phyloP scores from a whole-genome alignment of 768 basidiomycete species.

The Pleurotus ostreatus region DNA sequence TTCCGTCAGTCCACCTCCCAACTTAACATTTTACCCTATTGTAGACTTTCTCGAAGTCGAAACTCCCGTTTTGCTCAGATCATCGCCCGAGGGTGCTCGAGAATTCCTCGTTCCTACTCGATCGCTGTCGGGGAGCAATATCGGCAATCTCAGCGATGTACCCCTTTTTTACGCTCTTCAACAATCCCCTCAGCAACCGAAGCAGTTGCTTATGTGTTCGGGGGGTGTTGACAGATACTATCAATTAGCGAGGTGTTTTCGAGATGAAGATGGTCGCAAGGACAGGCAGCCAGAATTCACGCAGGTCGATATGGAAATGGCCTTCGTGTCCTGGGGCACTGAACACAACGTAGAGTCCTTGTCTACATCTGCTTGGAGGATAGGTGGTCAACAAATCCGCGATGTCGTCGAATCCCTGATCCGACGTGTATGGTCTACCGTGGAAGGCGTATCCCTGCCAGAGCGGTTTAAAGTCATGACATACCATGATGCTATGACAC shows the following conservation, averaged over 20 bases:
- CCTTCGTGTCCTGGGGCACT: conserved; percentile 81
- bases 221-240: conserved; percentile 89
- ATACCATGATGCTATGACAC: conserved; percentile 87
- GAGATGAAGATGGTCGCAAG: conserved; percentile 92
- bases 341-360: conserved; percentile 14
- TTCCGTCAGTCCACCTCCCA: conserved; percentile 4
- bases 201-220: conserved; percentile 88
- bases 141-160: conserved; percentile 15
- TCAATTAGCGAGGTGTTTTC: conserved; percentile 91
- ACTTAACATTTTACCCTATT: conserved; percentile 10
- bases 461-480: conserved; percentile 76
- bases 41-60: conserved; percentile 91
- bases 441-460: conserved; percentile 61
- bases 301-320: conserved; percentile 96
- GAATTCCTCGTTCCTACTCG: conserved; percentile 91
- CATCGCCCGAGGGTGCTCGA: conserved; percentile 91
- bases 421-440: conserved; percentile 67
- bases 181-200: conserved; percentile 95
- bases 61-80: conserved; percentile 86
- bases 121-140: conserved; percentile 25
- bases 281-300: conserved; percentile 98
- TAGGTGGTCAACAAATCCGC: conserved; percentile 83
- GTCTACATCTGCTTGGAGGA: conserved; percentile 54
- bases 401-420: conserved; percentile 74
- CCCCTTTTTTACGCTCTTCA: conserved; percentile 82